phyloP scores from a whole-genome alignment of 2,329 filamentous ascomycete species.

The Neoascochyta sp. region DNA sequence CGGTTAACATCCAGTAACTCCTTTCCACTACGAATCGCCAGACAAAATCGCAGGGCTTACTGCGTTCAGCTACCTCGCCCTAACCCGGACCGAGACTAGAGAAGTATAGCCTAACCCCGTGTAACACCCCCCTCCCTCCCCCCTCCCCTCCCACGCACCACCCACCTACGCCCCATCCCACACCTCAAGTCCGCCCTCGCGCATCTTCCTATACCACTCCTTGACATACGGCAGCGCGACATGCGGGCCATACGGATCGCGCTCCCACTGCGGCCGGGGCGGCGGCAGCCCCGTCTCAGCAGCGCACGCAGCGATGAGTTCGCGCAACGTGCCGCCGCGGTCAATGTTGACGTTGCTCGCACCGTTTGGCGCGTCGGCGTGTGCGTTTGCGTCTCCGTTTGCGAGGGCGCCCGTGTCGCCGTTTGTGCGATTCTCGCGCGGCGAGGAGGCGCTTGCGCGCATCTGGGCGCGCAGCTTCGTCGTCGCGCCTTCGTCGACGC shows the following conservation, averaged over 20 bases:
- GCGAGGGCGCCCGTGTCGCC: not conserved
- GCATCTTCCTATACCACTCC: constrained; percentile 43
- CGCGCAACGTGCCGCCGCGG: constrained; percentile 43
- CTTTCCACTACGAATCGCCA: too few relatives aligned
- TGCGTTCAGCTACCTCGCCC: too few relatives aligned
- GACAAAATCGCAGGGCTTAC: too few relatives aligned
- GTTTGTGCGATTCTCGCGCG: constrained; percentile 15
- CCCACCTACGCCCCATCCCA: constrained; percentile 24
- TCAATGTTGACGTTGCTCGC: constrained; percentile 41
- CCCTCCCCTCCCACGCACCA: too few relatives aligned
- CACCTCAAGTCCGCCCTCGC: constrained; percentile 16
- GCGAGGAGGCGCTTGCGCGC: too few relatives aligned
- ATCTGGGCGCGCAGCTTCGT: constrained; percentile 35
- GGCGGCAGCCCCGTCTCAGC: constrained; percentile 44
- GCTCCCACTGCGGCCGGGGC: constrained; percentile 45
- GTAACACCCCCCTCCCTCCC: too few relatives aligned
- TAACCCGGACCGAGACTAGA: too few relatives aligned
- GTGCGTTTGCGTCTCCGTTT: constrained; percentile 9
- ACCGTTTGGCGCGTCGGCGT: too few relatives aligned
- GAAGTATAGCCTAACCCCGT: too few relatives aligned
- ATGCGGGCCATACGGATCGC: constrained; percentile 47
- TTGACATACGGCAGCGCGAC: constrained; percentile 43
- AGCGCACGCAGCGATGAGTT: constrained; percentile 37
- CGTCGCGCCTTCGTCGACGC: constrained; percentile 39
- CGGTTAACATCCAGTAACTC: too few relatives aligned